Conservation (phyloP, 805 yeast genomes). For the Suhomyces faveliae region DNA sequence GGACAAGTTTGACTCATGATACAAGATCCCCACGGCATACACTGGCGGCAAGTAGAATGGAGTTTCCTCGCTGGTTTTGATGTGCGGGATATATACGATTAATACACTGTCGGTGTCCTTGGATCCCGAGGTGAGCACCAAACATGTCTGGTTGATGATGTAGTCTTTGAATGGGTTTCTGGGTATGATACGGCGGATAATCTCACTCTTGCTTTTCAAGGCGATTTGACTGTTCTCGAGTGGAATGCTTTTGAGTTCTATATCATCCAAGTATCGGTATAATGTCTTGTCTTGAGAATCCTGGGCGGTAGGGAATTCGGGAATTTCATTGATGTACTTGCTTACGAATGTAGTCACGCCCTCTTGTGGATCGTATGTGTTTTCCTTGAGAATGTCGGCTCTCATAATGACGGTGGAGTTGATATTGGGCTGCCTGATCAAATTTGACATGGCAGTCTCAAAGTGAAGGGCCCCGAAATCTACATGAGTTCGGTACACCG, state of each 20-base stretch:
- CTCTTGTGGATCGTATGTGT: constrained; percentile 36
- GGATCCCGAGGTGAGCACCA: constrained; percentile 37
- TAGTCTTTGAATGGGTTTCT: constrained; percentile 85
- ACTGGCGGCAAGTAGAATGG: constrained; percentile 93
- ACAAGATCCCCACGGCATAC: constrained; percentile 69
- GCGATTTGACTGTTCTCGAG: constrained; percentile 18
- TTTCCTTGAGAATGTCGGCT: constrained; percentile 72
- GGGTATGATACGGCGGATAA: constrained; percentile 87
- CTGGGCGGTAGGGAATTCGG: constrained; percentile 32
- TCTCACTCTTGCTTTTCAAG: constrained; percentile 41
- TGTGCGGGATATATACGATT: constrained; percentile 78
- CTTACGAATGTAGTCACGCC: constrained; percentile 29
- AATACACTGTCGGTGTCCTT: constrained; percentile 37
- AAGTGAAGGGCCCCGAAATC: constrained; percentile 58
- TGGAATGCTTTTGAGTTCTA: constrained; percentile 29
- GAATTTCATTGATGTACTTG: constrained; percentile 24
- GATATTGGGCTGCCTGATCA: constrained; percentile 81
- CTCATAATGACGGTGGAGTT: constrained; percentile 88
- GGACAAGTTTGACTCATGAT: constrained; percentile 49
- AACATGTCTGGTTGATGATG: constrained; percentile 82
- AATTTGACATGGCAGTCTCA: constrained; percentile 72
- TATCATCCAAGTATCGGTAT: constrained; percentile 35
- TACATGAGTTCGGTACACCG: constrained; percentile 49
- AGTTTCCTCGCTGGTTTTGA: constrained; percentile 52
- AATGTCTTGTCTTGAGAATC: constrained; percentile 20